Conservation (phyloP, 176 grass and related monocot genomes). For the Carex littledalei region DNA sequence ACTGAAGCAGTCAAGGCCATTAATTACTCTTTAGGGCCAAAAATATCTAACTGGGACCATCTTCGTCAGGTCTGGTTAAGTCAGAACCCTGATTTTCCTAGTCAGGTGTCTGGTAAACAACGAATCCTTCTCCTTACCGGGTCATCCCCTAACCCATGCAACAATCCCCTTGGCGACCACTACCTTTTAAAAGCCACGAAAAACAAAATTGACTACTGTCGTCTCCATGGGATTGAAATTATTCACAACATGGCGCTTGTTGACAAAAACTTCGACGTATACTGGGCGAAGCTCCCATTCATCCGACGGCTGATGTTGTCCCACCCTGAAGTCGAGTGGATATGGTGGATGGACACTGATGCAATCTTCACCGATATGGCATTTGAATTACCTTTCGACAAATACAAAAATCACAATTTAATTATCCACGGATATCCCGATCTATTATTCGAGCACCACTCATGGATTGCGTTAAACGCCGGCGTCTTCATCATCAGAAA, state of each 20-base stretch:
- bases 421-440: constrained; percentile 35
- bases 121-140: constrained; percentile 30
- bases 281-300: constrained; percentile 35
- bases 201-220: constrained; percentile 38
- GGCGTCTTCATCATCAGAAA: constrained; percentile 31
- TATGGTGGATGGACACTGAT: constrained; percentile 68
- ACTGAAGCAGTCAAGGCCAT: not conserved
- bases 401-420: constrained; percentile 27
- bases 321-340: constrained; percentile 66
- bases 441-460: constrained; percentile 33
- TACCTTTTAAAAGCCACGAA: too few relatives aligned
- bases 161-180: too few relatives aligned
- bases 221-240: constrained; percentile 33
- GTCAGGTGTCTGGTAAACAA: constrained; percentile 2
- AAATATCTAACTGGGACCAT: constrained; percentile 31
- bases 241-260: constrained; percentile 33
- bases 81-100: constrained; percentile 25
- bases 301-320: constrained; percentile 25
- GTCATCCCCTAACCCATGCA: not conserved
- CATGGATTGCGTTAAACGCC: constrained; percentile 36
- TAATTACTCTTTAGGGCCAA: constrained; percentile 28
- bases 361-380: constrained; percentile 40
- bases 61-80: constrained; percentile 20
- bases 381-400: constrained; percentile 21
- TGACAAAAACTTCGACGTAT: constrained; percentile 25